Base-by-base conservation (phyloP, 495 filamentous ascomycete genomes). In the Pseudotulostoma volvatum region DNA sequence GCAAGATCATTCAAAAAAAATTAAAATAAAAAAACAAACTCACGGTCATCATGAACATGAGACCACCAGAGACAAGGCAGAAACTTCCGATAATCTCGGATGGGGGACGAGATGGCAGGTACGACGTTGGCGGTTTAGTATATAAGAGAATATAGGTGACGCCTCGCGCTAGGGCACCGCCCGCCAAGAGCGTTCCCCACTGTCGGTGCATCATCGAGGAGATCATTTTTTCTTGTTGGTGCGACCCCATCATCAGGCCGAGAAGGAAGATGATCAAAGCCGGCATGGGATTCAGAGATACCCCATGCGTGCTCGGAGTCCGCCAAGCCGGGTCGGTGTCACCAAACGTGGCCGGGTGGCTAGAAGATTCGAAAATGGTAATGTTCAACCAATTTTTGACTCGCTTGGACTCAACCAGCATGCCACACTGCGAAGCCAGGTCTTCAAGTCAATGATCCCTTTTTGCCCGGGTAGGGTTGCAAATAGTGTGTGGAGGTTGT, bases 161-260 rank as follows among this genome's bases (percentile, higher is more conserved):
- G 4, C 66, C 76, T 23, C 90, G 71, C 16, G 85, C 77, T 38
- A 90, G 59, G 1, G 85, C 77, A 41, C 81, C 85, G 7, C 77
- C 86, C 37, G 83, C 73, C 41, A 97, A 67, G 47, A 96, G 70
- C 45, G 74, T 77, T 33, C 88, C 90, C 90, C 88, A 96, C 53
- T 93, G 82, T 57, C 79, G 79, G 63, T 97, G 90, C 33, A 97
- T 70, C 83, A 86, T 93, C 42, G 79, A 83, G 11, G 84, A 88
- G 14, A 85, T 63, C 77, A 82, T 81, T 37, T 75, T 84, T 7
- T 61, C 50, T 54, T 97, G 90, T 42, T 87, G 83, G 56, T 97
- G 90, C 11, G 79, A 80, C 46, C 79, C 77, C 87, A 97, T 97
- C 84, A 93, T 87, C 52, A 85, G 67, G 23, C 90, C 90, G 1